Conservation (phyloP, 306 rosid genomes). For the Prunus mume region DNA sequence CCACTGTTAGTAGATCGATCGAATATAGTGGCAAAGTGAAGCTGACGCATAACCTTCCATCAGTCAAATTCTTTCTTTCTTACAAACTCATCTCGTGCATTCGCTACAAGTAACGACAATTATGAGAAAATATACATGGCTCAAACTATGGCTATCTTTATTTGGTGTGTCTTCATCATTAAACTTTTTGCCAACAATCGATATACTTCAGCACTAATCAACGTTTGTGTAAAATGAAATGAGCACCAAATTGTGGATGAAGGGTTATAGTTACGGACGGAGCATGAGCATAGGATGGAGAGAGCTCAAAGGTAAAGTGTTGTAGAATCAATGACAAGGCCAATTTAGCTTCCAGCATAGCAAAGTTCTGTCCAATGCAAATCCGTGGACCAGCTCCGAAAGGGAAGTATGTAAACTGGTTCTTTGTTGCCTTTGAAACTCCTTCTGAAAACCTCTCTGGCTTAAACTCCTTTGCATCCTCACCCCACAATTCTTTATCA, state of each 20-base stretch:
- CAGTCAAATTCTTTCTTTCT: no score
- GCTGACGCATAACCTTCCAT: no score
- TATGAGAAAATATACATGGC: no score
- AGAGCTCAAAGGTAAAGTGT: constrained; percentile 41
- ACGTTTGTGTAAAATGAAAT: constrained; percentile 22
- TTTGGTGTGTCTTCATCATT: background rate
- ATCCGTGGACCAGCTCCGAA: constrained; percentile 64
- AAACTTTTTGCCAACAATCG: no score
- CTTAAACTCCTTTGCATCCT: constrained; percentile 48
- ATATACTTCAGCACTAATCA: background rate
- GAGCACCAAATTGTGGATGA: constrained; percentile 39
- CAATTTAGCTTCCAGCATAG: constrained; percentile 39
- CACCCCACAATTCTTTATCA: constrained; percentile 50
- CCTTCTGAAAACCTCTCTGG: constrained; percentile 63
- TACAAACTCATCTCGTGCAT: no score
- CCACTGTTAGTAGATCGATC: no score
- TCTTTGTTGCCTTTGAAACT: constrained; percentile 42
- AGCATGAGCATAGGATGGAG: constrained; percentile 37
- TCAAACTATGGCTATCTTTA: no score
- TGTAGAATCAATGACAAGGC: constrained; percentile 41
- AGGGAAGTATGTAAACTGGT: constrained; percentile 36
- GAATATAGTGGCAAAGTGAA: no score
- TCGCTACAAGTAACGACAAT: no score
- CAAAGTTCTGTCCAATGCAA: constrained; percentile 57
- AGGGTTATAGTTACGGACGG: background rate